Conservation (phyloP, 345 rosid species). For the Eucalyptus erythrocorys region DNA sequence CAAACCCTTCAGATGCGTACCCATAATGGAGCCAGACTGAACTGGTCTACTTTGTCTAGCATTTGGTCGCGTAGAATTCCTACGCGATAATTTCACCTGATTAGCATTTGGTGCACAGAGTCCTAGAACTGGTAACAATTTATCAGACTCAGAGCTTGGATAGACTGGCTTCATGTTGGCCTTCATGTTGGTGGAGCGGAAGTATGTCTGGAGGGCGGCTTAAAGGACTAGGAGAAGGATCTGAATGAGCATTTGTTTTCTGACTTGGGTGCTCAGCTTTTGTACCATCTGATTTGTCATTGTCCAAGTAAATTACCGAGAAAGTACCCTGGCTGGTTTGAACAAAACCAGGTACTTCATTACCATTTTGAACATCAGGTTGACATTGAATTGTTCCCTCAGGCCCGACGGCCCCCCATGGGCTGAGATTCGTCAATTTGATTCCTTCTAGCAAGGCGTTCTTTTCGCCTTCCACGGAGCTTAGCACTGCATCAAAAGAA, state of each 20-base stretch:
- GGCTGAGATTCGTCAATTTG: constrained; percentile 35
- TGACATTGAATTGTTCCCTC: constrained; percentile 2
- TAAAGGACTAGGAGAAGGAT: constrained; percentile 29
- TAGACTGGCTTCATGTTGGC: constrained; percentile 29
- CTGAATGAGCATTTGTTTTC: constrained; percentile 31
- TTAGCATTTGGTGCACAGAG: constrained; percentile 78
- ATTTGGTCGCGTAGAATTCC: constrained; percentile 50
- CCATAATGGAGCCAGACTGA: constrained; percentile 46
- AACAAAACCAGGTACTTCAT: constrained; percentile 19
- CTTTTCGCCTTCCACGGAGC: constrained; percentile 95
- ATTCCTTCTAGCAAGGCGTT: constrained; percentile 59
- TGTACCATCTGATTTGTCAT: constrained; percentile 31
- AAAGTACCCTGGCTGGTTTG: constrained; percentile 28
- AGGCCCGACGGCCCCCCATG: constrained; percentile 11
- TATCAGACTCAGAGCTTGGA: constrained; percentile 22
- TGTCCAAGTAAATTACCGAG: constrained; percentile 44
- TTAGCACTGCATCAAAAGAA: constrained; percentile 37
- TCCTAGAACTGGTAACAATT: constrained; percentile 80
- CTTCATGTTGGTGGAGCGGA: constrained; percentile 28
- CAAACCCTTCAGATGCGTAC: constrained; percentile 30
- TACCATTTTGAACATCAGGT: constrained; percentile 9
- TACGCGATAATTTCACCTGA: constrained; percentile 37
- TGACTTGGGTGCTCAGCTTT: constrained; percentile 26
- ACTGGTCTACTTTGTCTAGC: constrained; percentile 40
- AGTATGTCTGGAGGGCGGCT: constrained; percentile 14